Conservation (phyloP, 257 asterid genomes). For the Penstemon barbatus region DNA sequence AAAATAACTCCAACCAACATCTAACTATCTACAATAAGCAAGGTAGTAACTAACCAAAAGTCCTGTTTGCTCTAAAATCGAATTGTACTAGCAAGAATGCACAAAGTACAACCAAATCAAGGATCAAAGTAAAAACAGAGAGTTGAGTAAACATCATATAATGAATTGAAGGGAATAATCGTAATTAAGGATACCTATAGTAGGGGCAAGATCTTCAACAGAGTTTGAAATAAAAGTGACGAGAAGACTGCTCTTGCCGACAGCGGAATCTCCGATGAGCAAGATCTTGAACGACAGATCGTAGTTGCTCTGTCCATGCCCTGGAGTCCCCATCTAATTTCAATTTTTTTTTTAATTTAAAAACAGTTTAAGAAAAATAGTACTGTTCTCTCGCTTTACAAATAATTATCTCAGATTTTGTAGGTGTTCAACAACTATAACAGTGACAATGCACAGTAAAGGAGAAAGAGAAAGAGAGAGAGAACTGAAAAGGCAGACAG, state of each 20-base stretch:
- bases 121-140: conserved; percentile 30
- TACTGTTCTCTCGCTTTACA: no score
- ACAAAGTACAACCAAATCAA: no score
- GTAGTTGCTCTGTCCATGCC: conserved; percentile 64
- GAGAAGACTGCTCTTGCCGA: conserved; percentile 64
- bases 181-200: conserved; percentile 40
- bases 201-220: conserved; percentile 46
- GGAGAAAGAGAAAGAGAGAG: no score
- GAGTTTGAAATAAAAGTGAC: conserved; percentile 49
- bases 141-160: conserved; percentile 50
- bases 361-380: not conserved
- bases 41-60: no score
- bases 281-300: conserved; percentile 95
- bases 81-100: no score
- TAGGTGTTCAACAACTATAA: no score
- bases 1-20: no score
- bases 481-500: no score
- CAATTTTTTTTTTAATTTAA: not conserved
- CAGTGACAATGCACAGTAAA: no score
- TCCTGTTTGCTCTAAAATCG: no score
- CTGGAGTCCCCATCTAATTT: conserved; percentile 55
- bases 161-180: conserved; percentile 49
- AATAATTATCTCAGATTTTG: no score
- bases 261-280: conserved; percentile 64
- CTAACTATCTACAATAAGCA: no score